These are phyloP conservation scores for Cydonia oblonga DNA, from an alignment of 331 rosid species.

Conservation along the genomic window DNA sequence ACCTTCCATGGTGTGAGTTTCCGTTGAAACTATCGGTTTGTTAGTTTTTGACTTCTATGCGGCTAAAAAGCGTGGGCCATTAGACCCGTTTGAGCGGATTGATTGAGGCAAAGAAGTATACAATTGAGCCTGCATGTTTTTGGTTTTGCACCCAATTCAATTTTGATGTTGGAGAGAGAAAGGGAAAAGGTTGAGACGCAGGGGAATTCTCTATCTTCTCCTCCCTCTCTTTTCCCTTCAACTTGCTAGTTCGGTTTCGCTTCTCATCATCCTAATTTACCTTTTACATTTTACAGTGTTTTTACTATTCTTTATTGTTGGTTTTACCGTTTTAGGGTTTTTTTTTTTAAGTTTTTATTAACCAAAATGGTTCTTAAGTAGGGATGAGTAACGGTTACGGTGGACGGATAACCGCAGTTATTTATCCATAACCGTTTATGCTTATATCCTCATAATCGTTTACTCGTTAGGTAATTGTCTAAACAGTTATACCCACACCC, in stretches of 20 bases:
- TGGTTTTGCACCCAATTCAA: conserved; percentile 24
- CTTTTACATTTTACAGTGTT: too few relatives aligned
- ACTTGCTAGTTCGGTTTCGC: neutral
- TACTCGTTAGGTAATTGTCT: too few relatives aligned
- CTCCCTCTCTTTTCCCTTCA: neutral
- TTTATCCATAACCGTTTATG: too few relatives aligned
- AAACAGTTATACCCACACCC: too few relatives aligned
- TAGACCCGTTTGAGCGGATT: conserved; percentile 9
- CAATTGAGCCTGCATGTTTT: conserved; percentile 19
- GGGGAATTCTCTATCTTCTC: neutral
- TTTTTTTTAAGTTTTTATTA: too few relatives aligned
- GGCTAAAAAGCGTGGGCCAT: conserved; percentile 32
- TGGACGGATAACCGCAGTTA: too few relatives aligned
- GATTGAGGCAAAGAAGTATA: conserved; percentile 17
- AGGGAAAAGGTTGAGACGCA: conserved; percentile 17
- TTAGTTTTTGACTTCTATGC: conserved; percentile 20
- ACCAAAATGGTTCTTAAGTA: too few relatives aligned
- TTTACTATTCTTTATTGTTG: too few relatives aligned
- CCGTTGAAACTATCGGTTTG: conserved; percentile 9
- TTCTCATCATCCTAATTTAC: neutral
- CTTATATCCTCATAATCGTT: too few relatives aligned
- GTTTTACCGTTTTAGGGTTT: too few relatives aligned
- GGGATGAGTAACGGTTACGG: too few relatives aligned
- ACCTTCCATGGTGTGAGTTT: conserved; percentile 69
- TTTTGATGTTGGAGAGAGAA: conserved; percentile 15